A percentile compares a stretch with the other conserved stretches of the same genome.
phyloP scores from a whole-genome alignment of 2,329 filamentous ascomycete genomes.

The Trichophyton rubrum region DNA sequence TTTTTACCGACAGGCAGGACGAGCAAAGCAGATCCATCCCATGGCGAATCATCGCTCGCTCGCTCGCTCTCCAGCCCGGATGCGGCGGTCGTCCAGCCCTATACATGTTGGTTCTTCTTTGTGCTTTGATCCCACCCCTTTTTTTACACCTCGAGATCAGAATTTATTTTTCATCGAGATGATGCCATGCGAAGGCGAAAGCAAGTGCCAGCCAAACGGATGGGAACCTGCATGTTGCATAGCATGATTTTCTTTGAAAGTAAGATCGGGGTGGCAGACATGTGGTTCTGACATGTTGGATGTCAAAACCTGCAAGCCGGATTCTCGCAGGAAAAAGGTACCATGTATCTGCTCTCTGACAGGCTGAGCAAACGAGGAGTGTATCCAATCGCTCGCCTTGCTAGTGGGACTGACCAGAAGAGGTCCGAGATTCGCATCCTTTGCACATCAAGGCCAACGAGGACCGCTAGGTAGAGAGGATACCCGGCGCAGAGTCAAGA shows the following conservation, averaged over 20 bases:
- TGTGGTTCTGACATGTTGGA: conserved; percentile 3
- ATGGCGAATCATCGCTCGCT: no score
- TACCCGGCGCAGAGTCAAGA: not conserved
- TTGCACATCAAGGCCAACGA: no score
- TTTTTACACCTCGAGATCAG: no score
- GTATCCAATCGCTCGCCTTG: not conserved
- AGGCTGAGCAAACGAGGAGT: not conserved
- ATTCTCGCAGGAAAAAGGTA: not conserved
- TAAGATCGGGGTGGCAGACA: not conserved
- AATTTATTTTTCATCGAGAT: not conserved
- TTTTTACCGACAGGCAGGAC: no score
- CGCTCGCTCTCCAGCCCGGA: no score
- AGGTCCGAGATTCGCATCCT: not conserved
- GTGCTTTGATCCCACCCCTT: not conserved
- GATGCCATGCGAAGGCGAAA: not conserved
- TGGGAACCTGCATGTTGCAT: not conserved
- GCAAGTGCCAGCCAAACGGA: not conserved
- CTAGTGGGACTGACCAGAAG: no score
- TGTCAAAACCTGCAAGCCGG: not conserved
- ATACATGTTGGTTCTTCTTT: not conserved
- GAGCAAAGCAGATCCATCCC: no score
- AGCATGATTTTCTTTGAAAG: not conserved
- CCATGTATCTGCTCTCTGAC: not conserved
- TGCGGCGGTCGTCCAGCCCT: not conserved
- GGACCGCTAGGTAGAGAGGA: no score